These are phyloP conservation scores for Cicer chorassanicum DNA, from an alignment of 306 rosid genomes.

Conservation along the genomic window DNA sequence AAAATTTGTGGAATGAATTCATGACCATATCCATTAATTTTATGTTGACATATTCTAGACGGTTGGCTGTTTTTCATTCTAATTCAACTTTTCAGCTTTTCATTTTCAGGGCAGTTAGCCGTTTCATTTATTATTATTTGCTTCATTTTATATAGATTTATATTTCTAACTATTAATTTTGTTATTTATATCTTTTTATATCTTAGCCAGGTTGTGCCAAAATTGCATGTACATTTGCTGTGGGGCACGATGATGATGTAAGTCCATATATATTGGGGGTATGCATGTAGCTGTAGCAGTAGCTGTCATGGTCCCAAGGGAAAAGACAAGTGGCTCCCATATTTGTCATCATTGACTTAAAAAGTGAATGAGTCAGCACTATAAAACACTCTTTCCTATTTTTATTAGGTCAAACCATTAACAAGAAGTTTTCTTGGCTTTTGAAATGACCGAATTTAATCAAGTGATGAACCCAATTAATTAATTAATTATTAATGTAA, in stretches of 20 bases:
- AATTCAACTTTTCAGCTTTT: slow-evolving; percentile 2
- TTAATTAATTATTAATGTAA: too few relatives aligned
- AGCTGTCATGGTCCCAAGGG: slow-evolving; percentile 58
- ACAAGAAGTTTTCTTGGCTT: slow-evolving; percentile 12
- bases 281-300: slow-evolving; percentile 38
- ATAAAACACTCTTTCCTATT: slow-evolving; percentile 17
- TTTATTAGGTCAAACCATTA: slow-evolving; percentile 51
- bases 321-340: slow-evolving; percentile 55
- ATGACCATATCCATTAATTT: slow-evolving; percentile 38
- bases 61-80: slow-evolving; percentile 40
- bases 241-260: slow-evolving; percentile 52
- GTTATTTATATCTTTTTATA: slow-evolving; percentile 10
- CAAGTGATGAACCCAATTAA: too few relatives aligned
- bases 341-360: slow-evolving; percentile 47
- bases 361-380: slow-evolving; percentile 36
- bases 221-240: slow-evolving; percentile 44
- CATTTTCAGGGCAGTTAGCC: slow-evolving; percentile 45
- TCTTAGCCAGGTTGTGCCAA: slow-evolving; percentile 34
- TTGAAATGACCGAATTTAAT: slow-evolving; percentile 2
- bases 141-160: background rate
- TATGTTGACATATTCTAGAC: slow-evolving; percentile 10
- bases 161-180: background rate
- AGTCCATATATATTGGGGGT: slow-evolving; percentile 41
- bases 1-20: background rate
- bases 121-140: slow-evolving; percentile 46